phyloP scores from a whole-genome alignment of 2,329 filamentous ascomycete species.

The Macrophomina pseudophaseolina region DNA sequence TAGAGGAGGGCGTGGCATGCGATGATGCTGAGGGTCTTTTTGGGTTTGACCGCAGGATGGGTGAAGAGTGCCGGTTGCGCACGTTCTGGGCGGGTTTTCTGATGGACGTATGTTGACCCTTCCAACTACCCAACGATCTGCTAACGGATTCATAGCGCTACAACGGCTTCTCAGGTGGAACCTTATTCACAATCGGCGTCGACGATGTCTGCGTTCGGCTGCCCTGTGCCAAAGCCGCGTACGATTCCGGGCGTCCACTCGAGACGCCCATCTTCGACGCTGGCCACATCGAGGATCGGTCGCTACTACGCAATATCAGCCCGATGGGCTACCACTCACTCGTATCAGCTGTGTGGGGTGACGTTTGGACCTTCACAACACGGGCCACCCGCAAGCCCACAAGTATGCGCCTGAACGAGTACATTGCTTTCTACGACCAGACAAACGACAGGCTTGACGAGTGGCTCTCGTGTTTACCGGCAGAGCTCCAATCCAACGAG shows the following conservation, averaged over 20 bases:
- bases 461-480: constrained; percentile 65
- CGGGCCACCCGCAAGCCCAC: constrained; percentile 45
- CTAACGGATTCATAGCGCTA: constrained; percentile 54
- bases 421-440: constrained; percentile 59
- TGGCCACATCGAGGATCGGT: constrained; percentile 48
- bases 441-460: constrained; percentile 58
- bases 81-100: constrained; percentile 76
- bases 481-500: constrained; percentile 58
- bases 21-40: constrained; percentile 56
- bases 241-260: constrained; percentile 64
- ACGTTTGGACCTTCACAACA: constrained; percentile 65
- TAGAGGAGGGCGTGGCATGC: constrained; percentile 58
- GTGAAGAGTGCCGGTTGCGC: constrained; percentile 70
- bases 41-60: constrained; percentile 61
- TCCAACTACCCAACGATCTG: background rate
- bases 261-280: constrained; percentile 67
- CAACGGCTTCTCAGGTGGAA: constrained; percentile 61
- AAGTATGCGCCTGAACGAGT: constrained; percentile 31
- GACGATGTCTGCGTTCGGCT: constrained; percentile 71
- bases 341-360: constrained; percentile 69
- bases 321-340: constrained; percentile 67
- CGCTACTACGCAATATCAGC: constrained; percentile 41
- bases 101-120: constrained; percentile 62
- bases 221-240: constrained; percentile 65
- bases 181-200: constrained; percentile 61